phyloP scores from a whole-genome alignment of 208 protist species.

The Leishmania tarentolae region DNA sequence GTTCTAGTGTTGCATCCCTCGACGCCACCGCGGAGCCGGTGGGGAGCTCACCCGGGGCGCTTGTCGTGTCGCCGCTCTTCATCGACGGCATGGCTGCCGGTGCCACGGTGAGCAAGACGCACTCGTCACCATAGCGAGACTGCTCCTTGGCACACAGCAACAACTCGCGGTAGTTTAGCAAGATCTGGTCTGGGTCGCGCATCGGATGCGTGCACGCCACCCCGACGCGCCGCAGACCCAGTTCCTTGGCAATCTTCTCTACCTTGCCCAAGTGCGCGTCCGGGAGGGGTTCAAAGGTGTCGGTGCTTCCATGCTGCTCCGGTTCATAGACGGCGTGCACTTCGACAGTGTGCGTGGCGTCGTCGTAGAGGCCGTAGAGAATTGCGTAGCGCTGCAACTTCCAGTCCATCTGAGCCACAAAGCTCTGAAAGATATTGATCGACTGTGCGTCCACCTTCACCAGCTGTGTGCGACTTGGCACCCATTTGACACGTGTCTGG shows the following conservation, averaged over 20 bases:
- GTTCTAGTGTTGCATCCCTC: background rate
- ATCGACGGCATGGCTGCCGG: constrained; percentile 34
- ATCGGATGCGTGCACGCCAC: constrained; percentile 78
- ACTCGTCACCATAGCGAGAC: constrained; percentile 86
- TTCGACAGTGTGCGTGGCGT: constrained; percentile 40
- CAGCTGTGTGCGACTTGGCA: constrained; percentile 65
- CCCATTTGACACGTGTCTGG: constrained; percentile 76
- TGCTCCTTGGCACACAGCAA: constrained; percentile 85
- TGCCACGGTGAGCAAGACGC: constrained; percentile 81
- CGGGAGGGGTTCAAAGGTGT: constrained; percentile 46
- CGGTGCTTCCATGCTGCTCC: constrained; percentile 69
- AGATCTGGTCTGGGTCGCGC: constrained; percentile 45
- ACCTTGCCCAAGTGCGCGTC: constrained; percentile 53
- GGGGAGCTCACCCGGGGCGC: constrained; percentile 13
- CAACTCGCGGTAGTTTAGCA: constrained; percentile 59
- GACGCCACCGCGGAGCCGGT: background rate
- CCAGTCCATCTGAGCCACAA: constrained; percentile 72
- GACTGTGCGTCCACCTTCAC: constrained; percentile 74
- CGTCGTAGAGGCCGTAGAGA: constrained; percentile 81
- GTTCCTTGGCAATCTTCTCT: constrained; percentile 54
- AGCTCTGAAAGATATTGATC: constrained; percentile 89
- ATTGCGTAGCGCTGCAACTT: constrained; percentile 84
- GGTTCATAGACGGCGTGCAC: constrained; percentile 90
- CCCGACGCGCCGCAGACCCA: constrained; percentile 83
- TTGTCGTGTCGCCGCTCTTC: constrained; percentile 8